These are phyloP conservation scores for Kwoniella pini DNA, from an alignment of 768 basidiomycete genomes.

Conservation along the genomic window DNA sequence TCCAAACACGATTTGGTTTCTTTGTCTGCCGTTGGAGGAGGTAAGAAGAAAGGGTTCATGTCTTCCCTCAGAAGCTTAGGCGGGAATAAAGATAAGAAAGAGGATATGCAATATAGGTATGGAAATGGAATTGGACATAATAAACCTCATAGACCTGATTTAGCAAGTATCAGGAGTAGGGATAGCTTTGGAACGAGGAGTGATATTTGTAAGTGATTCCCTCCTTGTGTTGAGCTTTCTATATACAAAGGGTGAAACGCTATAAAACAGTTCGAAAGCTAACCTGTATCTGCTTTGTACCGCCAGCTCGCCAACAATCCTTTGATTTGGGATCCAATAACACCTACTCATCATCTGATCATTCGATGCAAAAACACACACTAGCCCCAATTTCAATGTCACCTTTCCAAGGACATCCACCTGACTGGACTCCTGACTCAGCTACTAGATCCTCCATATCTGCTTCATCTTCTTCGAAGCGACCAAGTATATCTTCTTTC, in stretches of 20 bases:
- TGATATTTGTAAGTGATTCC: slow-evolving; percentile 14
- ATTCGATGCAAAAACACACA: slow-evolving; percentile 9
- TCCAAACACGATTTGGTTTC: slow-evolving; percentile 4
- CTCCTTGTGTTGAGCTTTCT: no score
- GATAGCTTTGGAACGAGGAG: slow-evolving; percentile 16
- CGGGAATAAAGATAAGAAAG: slow-evolving; percentile 10
- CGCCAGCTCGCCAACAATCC: slow-evolving; percentile 19
- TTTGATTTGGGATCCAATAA: not conserved
- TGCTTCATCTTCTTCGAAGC: slow-evolving; percentile 10
- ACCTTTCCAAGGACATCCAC: slow-evolving; percentile 20
- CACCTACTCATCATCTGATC: slow-evolving; percentile 7
- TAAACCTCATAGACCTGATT: slow-evolving; percentile 3
- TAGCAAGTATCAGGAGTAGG: slow-evolving; percentile 8
- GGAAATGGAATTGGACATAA: no score
- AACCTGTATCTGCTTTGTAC: no score
- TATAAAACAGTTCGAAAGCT: no score
- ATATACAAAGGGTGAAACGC: no score
- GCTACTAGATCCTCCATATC: slow-evolving; percentile 18
- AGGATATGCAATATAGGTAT: not conserved
- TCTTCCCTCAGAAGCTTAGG: slow-evolving; percentile 11
- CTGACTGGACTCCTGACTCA: slow-evolving; percentile 21
- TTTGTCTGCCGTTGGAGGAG: not conserved
- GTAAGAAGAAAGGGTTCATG: slow-evolving; percentile 24
- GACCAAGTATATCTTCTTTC: slow-evolving; percentile 19
- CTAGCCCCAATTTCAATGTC: slow-evolving; percentile 22